Percentiles rank a stretch among this genome's conserved stretches.
Conservation (phyloP, 129 eudicot species). For the Gnaphalium uliginosum region DNA sequence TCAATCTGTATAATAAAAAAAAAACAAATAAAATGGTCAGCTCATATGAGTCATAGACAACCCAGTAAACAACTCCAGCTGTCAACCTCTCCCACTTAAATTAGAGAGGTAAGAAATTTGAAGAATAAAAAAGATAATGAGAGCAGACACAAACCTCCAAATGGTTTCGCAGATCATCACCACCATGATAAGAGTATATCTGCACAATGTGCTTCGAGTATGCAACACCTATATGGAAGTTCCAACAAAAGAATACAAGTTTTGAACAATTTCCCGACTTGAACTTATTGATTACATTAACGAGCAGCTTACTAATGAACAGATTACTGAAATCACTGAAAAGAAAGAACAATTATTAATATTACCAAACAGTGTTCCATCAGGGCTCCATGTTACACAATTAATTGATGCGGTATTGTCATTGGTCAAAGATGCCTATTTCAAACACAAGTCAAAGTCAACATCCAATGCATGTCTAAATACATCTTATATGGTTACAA, state of each 20-base stretch:
- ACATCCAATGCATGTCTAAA: background rate
- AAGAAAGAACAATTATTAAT: background rate
- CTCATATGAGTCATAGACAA: conserved; percentile 1
- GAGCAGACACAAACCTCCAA: conserved; percentile 60
- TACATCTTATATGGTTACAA: conserved; percentile 2
- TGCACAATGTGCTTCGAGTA: conserved; percentile 86
- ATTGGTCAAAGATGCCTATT: conserved; percentile 59
- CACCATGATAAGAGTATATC: conserved; percentile 62
- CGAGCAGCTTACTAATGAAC: background rate
- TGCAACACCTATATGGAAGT: conserved; percentile 63
- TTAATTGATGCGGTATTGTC: conserved; percentile 66
- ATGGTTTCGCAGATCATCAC: conserved; percentile 70
- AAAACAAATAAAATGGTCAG: background rate
- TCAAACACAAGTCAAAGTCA: conserved; percentile 26
- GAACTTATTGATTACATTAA: conserved; percentile 2
- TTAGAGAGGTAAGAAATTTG: background rate
- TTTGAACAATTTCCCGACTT: background rate
- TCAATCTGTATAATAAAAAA: conserved; percentile 59
- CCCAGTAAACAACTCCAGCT: background rate
- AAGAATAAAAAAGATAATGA: conserved; percentile 12
- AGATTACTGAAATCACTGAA: background rate
- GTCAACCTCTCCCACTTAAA: conserved; percentile 18
- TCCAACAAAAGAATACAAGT: background rate
- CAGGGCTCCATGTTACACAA: conserved; percentile 86
- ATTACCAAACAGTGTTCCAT: conserved; percentile 75